Base-by-base conservation (phyloP, 2,329 filamentous ascomycete species). In the Exophiala sideris region DNA sequence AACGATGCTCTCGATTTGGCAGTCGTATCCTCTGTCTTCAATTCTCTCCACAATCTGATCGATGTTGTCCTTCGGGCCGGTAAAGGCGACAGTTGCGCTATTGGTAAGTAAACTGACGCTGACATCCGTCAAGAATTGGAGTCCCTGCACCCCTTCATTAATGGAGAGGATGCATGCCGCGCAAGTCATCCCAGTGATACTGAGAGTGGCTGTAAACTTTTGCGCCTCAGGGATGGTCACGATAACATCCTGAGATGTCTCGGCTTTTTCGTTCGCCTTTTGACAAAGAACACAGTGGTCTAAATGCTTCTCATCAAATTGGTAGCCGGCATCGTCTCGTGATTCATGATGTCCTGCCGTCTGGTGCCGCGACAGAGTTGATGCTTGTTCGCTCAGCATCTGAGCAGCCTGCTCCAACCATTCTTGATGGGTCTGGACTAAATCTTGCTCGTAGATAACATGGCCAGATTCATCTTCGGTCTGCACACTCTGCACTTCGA, bases 161-260 rank as follows among this genome's bases (percentile, higher is more conserved):
- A 82, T 70, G 33, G 72, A 70, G 11, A 72, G 73, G 4, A 78
- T 73, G 58, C 80, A 82, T 3, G 79, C 73, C 45, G 76, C 76
- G 61, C 79, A 82, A 1, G 79, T 82, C 78, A 83, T 80, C 11
- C 80, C 79, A 12, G 71, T 71, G 40, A 82, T 75, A 8, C 75
- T 72, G 55, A 78, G 73, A 8, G 74, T 74, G n/a, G 74, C 76
- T 49, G 69, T 61, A 55, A 49, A 49, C 34, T 29, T 40, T 49
- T 49, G n/a, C 33, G 35, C 47, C 47, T 49, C 47, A 49, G 47
- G 47, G 34, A 49, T 49, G 18, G 47, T 32, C 47, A 49, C 47
- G 33, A 49, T 41, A 41, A 49, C 33, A 33, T 49, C 47, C 34
- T 49, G 34, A 21, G 47, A 49, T 41, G 35, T 49, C 18, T 49